Conservation (phyloP, 805 yeast species). For the Kregervanrija delftensis region DNA sequence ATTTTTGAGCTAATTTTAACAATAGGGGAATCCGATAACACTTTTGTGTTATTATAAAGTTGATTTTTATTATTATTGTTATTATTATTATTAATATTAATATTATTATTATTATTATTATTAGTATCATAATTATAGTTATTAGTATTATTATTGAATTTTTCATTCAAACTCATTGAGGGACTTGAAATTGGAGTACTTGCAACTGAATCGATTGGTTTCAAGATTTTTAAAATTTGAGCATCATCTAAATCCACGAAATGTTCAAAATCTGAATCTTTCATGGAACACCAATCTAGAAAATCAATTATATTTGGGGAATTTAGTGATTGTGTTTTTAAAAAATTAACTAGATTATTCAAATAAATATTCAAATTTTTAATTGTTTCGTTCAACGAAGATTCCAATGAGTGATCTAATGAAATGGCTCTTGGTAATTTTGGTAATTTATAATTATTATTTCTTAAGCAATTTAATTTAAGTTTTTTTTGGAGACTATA, state of each 20-base stretch:
- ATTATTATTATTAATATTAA: background rate
- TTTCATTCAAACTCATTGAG: no score
- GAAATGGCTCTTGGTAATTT: slow-evolving; percentile 43
- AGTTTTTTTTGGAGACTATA: slow-evolving; percentile 34
- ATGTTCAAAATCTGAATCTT: slow-evolving; percentile 21
- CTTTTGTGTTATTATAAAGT: no score
- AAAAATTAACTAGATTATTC: slow-evolving; percentile 17
- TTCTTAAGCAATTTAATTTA: slow-evolving; percentile 18
- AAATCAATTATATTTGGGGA: background rate
- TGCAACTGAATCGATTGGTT: slow-evolving; percentile 3
- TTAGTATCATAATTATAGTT: background rate
- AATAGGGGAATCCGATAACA: background rate
- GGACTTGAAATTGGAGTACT: no score
- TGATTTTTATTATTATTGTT: no score
- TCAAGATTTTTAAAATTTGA: slow-evolving; percentile 7
- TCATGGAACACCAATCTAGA: slow-evolving; percentile 2
- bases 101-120: background rate
- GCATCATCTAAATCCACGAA: slow-evolving; percentile 21
- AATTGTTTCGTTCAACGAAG: background rate
- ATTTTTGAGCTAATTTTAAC: slow-evolving; percentile 3
- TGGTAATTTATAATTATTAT: slow-evolving; percentile 26
- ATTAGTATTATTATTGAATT: background rate
- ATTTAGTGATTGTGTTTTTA: background rate
- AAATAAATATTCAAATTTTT: slow-evolving; percentile 35
- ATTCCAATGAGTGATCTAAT: slow-evolving; percentile 20